phyloP scores from a whole-genome alignment of 768 basidiomycete genomes.

The Phlebiopsis gigantea region DNA sequence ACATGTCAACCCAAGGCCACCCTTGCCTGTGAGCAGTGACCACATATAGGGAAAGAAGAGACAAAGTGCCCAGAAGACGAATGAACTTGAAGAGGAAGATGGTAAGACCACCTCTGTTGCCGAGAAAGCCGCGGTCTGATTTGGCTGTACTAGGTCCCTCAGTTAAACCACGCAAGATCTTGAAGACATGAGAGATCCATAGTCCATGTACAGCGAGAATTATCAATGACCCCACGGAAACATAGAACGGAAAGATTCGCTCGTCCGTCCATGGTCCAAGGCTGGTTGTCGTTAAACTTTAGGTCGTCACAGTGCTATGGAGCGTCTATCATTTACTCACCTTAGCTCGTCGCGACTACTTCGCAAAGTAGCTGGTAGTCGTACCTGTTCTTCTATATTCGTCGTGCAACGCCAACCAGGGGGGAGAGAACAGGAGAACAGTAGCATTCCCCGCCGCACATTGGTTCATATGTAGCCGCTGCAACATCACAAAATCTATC shows the following conservation, averaged over 20 bases:
- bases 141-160: not conserved
- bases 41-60: not conserved
- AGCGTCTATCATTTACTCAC: not conserved
- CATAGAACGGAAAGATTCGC: not conserved
- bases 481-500: too few species aligned
- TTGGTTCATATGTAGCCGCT: too few species aligned
- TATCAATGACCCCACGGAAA: not conserved
- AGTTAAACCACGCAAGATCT: not conserved
- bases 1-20: not conserved
- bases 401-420: too few species aligned
- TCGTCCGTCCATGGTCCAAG: not conserved
- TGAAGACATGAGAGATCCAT: not conserved
- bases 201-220: not conserved
- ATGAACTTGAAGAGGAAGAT: not conserved
- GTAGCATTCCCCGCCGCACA: too few species aligned
- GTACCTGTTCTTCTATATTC: too few species aligned
- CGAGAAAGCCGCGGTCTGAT: not conserved
- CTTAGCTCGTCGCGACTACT: too few species aligned
- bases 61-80: not conserved
- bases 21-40: not conserved
- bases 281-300: too few species aligned
- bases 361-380: too few species aligned
- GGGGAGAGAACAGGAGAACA: too few species aligned
- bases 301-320: too few species aligned
- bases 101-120: not conserved